phyloP scores from a whole-genome alignment of 2,329 filamentous ascomycete genomes.

The Paecilomyces sp. region DNA sequence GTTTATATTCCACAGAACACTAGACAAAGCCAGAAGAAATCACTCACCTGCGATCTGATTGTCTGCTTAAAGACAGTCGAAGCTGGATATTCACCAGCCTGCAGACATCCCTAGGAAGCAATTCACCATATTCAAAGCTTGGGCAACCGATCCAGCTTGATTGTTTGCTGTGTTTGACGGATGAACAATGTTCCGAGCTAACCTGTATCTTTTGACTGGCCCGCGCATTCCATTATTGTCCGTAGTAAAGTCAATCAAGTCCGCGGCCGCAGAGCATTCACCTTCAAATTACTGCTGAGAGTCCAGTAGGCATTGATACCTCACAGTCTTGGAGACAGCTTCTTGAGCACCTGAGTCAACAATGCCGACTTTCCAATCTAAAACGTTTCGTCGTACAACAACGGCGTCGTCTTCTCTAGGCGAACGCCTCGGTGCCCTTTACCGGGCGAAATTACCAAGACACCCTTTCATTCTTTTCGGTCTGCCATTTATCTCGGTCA shows the following conservation, averaged over 20 bases:
- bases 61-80: background rate
- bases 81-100: background rate
- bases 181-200: background rate
- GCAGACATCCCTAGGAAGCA: background rate
- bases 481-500: slow-evolving; percentile 81
- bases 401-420: slow-evolving; percentile 47
- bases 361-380: slow-evolving; percentile 61
- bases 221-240: background rate
- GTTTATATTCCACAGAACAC: background rate
- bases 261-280: background rate
- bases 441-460: slow-evolving; percentile 66
- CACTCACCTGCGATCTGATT: background rate
- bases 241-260: background rate
- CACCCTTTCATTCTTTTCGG: slow-evolving; percentile 92
- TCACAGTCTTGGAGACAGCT: background rate
- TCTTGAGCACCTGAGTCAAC: slow-evolving; percentile 1
- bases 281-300: background rate
- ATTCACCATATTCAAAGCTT: background rate
- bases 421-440: slow-evolving; percentile 64
- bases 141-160: background rate
- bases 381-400: slow-evolving; percentile 60
- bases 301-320: background rate
- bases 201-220: background rate
- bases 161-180: background rate
- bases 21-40: background rate